These are phyloP conservation scores for Xylogone sp. DNA, from an alignment of 2,329 filamentous ascomycete species.

Conservation along the genomic window DNA sequence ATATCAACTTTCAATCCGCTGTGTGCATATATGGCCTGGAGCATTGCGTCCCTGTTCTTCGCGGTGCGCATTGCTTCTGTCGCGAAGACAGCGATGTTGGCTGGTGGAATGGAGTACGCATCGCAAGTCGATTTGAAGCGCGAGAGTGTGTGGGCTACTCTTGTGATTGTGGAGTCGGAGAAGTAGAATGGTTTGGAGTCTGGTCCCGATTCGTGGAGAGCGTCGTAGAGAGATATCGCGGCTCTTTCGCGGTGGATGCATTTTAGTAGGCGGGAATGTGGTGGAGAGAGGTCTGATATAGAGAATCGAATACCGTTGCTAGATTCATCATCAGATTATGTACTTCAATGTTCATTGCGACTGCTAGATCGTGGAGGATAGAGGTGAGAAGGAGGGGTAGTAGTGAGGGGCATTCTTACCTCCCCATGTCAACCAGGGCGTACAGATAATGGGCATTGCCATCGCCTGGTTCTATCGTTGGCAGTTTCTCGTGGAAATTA, in stretches of 20 bases:
- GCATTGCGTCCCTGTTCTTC: conserved; percentile 66
- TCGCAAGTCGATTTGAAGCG: conserved; percentile 70
- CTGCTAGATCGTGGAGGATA: too few relatives aligned
- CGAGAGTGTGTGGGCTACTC: conserved; percentile 63
- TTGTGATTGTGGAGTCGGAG: conserved; percentile 52
- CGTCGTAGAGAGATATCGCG: conserved; percentile 83
- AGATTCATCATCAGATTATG: conserved; percentile 5
- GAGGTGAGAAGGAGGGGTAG: too few relatives aligned
- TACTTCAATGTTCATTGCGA: too few relatives aligned
- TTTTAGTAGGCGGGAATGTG: conserved; percentile 66
- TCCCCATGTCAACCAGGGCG: conserved; percentile 31
- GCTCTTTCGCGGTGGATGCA: conserved; percentile 77
- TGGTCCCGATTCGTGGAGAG: conserved; percentile 51
- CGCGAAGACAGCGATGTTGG: conserved; percentile 71
- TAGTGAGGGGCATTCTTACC: conserved; percentile 15
- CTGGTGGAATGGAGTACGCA: conserved; percentile 61
- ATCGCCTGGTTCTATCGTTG: conserved; percentile 14
- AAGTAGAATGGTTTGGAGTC: conserved; percentile 35
- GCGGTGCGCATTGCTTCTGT: conserved; percentile 87
- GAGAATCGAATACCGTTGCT: conserved; percentile 94
- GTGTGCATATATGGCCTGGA: conserved; percentile 55
- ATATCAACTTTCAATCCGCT: conserved; percentile 69
- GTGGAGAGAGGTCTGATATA: conserved; percentile 74
- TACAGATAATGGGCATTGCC: conserved; percentile 19
- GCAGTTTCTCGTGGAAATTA: conserved; percentile 24